A percentile compares a stretch with the other conserved stretches of the same genome.
These are phyloP conservation scores for Ustilago tritici DNA, from an alignment of 1,284 basidiomycete species.

Conservation along the genomic window DNA sequence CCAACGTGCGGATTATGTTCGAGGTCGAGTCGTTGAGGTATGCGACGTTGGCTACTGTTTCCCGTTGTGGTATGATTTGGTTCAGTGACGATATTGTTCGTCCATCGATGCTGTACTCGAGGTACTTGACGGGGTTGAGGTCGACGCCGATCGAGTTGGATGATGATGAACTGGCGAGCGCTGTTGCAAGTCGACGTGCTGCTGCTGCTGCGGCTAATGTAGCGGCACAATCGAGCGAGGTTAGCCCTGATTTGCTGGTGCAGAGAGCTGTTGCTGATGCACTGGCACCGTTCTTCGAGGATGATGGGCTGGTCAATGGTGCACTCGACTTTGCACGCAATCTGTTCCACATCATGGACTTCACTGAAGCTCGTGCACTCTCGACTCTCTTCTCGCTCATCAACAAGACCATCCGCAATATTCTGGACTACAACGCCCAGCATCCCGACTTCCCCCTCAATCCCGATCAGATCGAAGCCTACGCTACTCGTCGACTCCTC, in stretches of 20 bases:
- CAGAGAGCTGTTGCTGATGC: slow-evolving; percentile 81
- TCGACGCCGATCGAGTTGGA: slow-evolving; percentile 86
- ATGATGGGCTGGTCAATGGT: slow-evolving; percentile 80
- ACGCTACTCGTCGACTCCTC: slow-evolving; percentile 89
- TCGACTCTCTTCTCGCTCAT: slow-evolving; percentile 96
- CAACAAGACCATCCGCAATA: slow-evolving; percentile 93
- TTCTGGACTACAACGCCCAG: slow-evolving; percentile 93
- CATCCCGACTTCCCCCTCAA: slow-evolving; percentile 94
- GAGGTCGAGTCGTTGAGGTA: slow-evolving; percentile 98
- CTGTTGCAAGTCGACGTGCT: slow-evolving; percentile 74
- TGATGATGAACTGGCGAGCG: slow-evolving; percentile 77
- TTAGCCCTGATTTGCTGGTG: slow-evolving; percentile 76
- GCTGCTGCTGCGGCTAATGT: slow-evolving; percentile 61
- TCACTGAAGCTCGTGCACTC: slow-evolving; percentile 88
- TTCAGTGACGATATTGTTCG: slow-evolving; percentile 96
- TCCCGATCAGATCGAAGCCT: slow-evolving; percentile 85
- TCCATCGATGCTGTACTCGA: slow-evolving; percentile 88
- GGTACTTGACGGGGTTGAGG: slow-evolving; percentile 85
- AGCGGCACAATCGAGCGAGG: slow-evolving; percentile 57
- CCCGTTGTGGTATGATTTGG: slow-evolving; percentile 99
- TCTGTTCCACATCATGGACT: slow-evolving; percentile 98
- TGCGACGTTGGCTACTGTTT: slow-evolving; percentile 97
- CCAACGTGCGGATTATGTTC: slow-evolving; percentile 99
- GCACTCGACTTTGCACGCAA: slow-evolving; percentile 84
- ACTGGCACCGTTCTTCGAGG: slow-evolving; percentile 74